Evolutionary conservation across 441 rosid genomes (phyloP), one percentile per base, ranked within the genome.

Genomic region (Melastoma candidum): DNA sequence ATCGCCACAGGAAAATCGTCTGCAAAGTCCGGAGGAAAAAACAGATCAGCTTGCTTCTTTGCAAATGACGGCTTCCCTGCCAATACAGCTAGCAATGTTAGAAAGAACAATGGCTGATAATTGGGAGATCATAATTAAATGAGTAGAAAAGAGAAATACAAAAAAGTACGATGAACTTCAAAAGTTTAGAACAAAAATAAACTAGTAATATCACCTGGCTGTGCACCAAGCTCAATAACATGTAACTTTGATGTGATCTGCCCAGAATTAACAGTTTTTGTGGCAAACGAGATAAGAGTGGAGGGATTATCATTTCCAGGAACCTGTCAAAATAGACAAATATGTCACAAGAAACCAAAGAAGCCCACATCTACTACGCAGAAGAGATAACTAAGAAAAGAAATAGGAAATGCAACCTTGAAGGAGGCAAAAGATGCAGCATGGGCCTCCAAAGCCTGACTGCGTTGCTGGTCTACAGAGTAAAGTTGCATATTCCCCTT

Each of bases 401-500:
- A 53, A 32, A 60, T 56, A 14, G 49, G 22, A 51, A 66, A 44
- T 68, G 12, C 12, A 17, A 88, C 99, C 74, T 86, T 95, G 59
- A 83, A 83, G 63, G 82, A 80, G 14, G 98, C 89, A 73, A 90
- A 95, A 44, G 99, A 74, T 5, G 99, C 97, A 68, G 99, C 96
- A 80, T 95, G 99, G 50, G 99, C 99, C 75, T 95, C 99, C 59
- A 95, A 96, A 49, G 97, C 98, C 77, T 95, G 99, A 77, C 99
- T 90, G 46, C 97, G 95, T 77, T 95, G 98, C 76, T 95, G 98
- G 54, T 95, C 98, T 61, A 94, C 78, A 36, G 99, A 94, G 75
- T 82, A 94, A 68, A 94, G 96, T 71, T 94, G 99, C 99, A 94
- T 87, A 64, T 85, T 90, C 67, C 97, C 99, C 75, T 87, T 94